Percentiles rank a stretch among this genome's conserved stretches.
Evolutionary conservation across 2,329 filamentous ascomycete genomes (phyloP).

Genomic region (Fusarium sp.): DNA sequence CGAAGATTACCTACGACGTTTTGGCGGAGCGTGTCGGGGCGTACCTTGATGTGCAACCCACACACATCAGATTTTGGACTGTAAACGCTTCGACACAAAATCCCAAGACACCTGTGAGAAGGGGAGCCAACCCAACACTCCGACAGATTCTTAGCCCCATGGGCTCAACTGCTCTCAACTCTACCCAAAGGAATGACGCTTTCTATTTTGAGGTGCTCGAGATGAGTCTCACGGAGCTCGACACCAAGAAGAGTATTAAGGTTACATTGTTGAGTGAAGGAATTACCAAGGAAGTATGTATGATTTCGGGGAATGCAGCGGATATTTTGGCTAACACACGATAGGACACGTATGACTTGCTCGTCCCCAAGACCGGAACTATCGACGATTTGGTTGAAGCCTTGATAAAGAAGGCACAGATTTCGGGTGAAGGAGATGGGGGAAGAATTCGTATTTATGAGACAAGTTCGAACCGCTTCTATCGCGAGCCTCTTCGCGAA

Average conservation of each 20-base stretch:
- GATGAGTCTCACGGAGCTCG: conserved; percentile 91
- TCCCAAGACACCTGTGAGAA: conserved; percentile 82
- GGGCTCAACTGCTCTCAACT: conserved; percentile 74
- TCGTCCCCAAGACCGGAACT: conserved; percentile 87
- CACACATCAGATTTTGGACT: conserved; percentile 91
- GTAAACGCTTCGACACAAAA: conserved; percentile 82
- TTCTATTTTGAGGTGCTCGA: conserved; percentile 95
- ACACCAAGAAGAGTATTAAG: conserved; percentile 90
- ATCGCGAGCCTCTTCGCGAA: conserved; percentile 78
- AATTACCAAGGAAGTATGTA: conserved; percentile 84
- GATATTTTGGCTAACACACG: conserved; percentile 10
- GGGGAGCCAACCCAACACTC: conserved; percentile 76
- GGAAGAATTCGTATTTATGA: conserved; percentile 85
- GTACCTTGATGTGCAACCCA: conserved; percentile 79
- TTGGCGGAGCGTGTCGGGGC: conserved; percentile 86
- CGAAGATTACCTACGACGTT: conserved; percentile 90
- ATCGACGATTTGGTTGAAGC: conserved; percentile 81
- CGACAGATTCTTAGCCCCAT: conserved; percentile 81
- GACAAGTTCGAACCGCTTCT: conserved; percentile 83
- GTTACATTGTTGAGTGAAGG: conserved; percentile 89
- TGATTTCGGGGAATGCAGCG: background rate
- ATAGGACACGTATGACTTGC: conserved; percentile 81
- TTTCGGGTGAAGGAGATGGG: conserved; percentile 77
- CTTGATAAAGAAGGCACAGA: conserved; percentile 82
- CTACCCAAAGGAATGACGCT: conserved; percentile 77